Evolutionary conservation across 2,329 filamentous ascomycete genomes (phyloP).

Genomic region (Pestalotiopsis sp.): DNA sequence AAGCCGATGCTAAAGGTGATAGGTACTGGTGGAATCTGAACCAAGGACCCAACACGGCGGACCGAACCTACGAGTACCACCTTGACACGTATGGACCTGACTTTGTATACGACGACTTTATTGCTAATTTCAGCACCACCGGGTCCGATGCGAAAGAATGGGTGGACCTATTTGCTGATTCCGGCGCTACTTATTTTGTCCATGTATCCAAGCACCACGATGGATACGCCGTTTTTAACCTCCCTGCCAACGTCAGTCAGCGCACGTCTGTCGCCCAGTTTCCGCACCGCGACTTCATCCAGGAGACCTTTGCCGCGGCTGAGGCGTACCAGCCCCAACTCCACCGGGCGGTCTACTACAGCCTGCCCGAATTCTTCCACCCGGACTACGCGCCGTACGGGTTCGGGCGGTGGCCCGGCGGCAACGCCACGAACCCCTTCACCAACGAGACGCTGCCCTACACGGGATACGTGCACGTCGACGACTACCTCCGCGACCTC

Average conservation of each 20-base stretch:
- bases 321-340: slow-evolving; percentile 39
- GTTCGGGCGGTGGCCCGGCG: slow-evolving; percentile 35
- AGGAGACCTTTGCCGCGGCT: slow-evolving; percentile 44
- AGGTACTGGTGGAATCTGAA: slow-evolving; percentile 23
- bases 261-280: slow-evolving; percentile 41
- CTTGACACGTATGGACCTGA: slow-evolving; percentile 50
- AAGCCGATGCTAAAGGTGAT: not conserved
- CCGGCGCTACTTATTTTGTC: slow-evolving; percentile 45
- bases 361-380: slow-evolving; percentile 51
- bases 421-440: slow-evolving; percentile 42
- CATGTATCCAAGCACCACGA: slow-evolving; percentile 48
- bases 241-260: slow-evolving; percentile 33
- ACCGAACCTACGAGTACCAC: slow-evolving; percentile 46
- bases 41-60: slow-evolving; percentile 39
- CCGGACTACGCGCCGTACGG: slow-evolving; percentile 44
- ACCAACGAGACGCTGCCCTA: slow-evolving; percentile 41
- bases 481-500: slow-evolving; percentile 43
- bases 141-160: slow-evolving; percentile 48
- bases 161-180: slow-evolving; percentile 37
- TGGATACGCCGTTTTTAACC: slow-evolving; percentile 46
- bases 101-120: slow-evolving; percentile 56
- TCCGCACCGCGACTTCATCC: slow-evolving; percentile 39
- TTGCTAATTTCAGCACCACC: slow-evolving; percentile 51
- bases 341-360: slow-evolving; percentile 47
- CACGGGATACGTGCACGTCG: slow-evolving; percentile 37